phyloP scores from a whole-genome alignment of 31 red algal genomes.

The Odonthalia washingtoniensis region DNA sequence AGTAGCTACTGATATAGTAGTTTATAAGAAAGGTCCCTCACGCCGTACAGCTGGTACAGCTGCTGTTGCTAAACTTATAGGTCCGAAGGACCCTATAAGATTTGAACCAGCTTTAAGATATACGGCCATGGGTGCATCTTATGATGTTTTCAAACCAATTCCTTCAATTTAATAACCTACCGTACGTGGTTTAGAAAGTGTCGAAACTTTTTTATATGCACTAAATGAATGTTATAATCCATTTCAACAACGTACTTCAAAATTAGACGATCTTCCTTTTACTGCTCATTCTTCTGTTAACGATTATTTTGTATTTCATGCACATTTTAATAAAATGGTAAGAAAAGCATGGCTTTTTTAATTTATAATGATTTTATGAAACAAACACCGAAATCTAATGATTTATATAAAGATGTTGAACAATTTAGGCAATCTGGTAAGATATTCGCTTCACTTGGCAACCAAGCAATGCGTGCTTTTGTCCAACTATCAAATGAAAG shows the following conservation, averaged over 20 bases:
- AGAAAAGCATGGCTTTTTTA: conserved; percentile 84
- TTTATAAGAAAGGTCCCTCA: conserved; percentile 86
- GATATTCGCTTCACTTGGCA: conserved; percentile 20
- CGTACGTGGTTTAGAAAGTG: conserved; percentile 85
- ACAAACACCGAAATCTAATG: conserved; percentile 15
- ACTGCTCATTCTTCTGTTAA: conserved; percentile 20
- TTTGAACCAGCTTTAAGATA: conserved; percentile 77
- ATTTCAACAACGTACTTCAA: conserved; percentile 48
- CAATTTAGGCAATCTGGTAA: conserved; percentile 32
- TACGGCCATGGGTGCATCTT: conserved; percentile 84
- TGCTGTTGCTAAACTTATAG: conserved; percentile 91
- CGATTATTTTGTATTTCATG: conserved; percentile 89
- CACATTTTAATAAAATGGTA: conserved; percentile 99
- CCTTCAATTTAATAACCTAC: conserved; percentile 84
- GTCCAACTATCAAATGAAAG: conserved; percentile 63
- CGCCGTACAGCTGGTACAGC: conserved; percentile 87
- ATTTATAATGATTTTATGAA: conserved; percentile 76
- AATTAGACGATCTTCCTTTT: conserved; percentile 38
- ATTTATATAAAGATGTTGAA: conserved; percentile 54
- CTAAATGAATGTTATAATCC: conserved; percentile 86
- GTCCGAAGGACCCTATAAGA: conserved; percentile 43
- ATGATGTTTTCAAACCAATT: conserved; percentile 93
- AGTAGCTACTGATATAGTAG: conserved; percentile 89
- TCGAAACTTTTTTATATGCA: conserved; percentile 81
- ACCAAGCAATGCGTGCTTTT: conserved; percentile 75